Percentiles rank a stretch among this genome's conserved stretches.
phyloP scores from a whole-genome alignment of 108 stramenopile species.

The Fragilaria crotonensis region DNA sequence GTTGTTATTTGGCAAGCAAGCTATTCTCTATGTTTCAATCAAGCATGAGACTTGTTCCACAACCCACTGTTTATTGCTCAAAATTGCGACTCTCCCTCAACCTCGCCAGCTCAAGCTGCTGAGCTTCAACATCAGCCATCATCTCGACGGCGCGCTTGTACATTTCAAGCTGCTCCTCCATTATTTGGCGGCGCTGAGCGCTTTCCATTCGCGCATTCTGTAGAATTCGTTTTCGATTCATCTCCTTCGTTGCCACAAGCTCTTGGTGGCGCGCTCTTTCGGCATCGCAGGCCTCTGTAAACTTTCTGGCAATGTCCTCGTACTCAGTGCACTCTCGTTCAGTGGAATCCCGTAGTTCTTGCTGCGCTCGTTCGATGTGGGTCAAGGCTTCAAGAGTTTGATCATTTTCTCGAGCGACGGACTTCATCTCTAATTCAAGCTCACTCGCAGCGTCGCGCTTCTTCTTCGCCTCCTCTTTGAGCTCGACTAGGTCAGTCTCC shows the following conservation, averaged over 20 bases:
- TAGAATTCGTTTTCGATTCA: background rate
- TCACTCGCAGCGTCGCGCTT: background rate
- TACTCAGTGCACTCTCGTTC: constrained; percentile 15
- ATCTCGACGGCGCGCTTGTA: background rate
- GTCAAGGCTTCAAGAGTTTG: background rate
- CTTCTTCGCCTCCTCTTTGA: background rate
- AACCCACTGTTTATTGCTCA: too few relatives aligned
- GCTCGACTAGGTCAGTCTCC: constrained; percentile 5
- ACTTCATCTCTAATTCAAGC: background rate
- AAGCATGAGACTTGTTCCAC: too few relatives aligned
- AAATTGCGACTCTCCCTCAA: too few relatives aligned
- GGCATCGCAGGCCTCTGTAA: constrained; percentile 23
- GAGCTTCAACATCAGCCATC: background rate
- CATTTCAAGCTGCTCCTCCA: background rate
- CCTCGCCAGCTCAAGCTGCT: constrained; percentile 1
- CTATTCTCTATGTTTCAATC: too few relatives aligned
- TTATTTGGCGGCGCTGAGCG: background rate
- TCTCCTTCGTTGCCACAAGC: constrained; percentile 1
- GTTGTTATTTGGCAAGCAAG: too few relatives aligned
- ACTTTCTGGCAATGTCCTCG: constrained; percentile 15
- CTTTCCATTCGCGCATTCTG: background rate
- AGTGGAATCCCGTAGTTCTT: constrained; percentile 5
- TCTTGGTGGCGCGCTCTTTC: constrained; percentile 21
- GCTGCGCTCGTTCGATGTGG: background rate
- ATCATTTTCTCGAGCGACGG: background rate